Evolutionary conservation across 768 basidiomycete genomes (phyloP).

Genomic region (Cystofilobasidium capitatum): DNA sequence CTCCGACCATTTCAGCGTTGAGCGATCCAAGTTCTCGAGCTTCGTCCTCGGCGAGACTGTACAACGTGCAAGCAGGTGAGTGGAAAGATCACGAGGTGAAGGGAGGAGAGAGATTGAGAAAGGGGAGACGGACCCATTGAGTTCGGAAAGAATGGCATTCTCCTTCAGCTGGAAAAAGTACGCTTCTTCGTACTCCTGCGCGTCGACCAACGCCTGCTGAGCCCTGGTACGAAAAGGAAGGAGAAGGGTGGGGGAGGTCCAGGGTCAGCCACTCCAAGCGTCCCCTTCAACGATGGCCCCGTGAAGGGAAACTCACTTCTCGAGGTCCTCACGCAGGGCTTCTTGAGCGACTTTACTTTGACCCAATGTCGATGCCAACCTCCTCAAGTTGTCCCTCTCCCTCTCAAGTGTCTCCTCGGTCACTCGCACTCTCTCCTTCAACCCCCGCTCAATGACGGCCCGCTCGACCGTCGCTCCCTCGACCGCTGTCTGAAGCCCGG

Average conservation of each 20-base stretch:
- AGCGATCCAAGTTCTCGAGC: background rate
- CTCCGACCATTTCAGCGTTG: background rate
- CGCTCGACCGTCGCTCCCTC: background rate
- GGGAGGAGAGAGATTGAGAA: background rate
- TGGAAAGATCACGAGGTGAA: background rate
- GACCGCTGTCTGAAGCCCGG: background rate
- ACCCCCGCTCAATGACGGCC: background rate
- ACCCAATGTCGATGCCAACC: background rate
- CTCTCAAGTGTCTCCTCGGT: background rate
- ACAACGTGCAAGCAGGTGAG: background rate
- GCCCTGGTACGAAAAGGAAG: background rate
- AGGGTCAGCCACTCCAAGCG: no score
- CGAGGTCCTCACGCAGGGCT: background rate
- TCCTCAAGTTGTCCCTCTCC: background rate
- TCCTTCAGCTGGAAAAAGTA: background rate
- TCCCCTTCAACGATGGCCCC: background rate
- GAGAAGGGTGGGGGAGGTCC: no score
- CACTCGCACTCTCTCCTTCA: background rate
- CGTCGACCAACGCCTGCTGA: background rate
- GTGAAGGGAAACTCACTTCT: background rate
- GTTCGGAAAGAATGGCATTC: background rate
- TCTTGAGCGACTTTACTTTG: background rate
- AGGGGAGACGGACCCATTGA: background rate
- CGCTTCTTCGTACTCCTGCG: background rate
- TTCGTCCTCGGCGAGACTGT: slow-evolving; percentile 1